These are phyloP conservation scores for Claviceps sp. DNA, from an alignment of 2,329 filamentous ascomycete genomes.

Conservation along the genomic window DNA sequence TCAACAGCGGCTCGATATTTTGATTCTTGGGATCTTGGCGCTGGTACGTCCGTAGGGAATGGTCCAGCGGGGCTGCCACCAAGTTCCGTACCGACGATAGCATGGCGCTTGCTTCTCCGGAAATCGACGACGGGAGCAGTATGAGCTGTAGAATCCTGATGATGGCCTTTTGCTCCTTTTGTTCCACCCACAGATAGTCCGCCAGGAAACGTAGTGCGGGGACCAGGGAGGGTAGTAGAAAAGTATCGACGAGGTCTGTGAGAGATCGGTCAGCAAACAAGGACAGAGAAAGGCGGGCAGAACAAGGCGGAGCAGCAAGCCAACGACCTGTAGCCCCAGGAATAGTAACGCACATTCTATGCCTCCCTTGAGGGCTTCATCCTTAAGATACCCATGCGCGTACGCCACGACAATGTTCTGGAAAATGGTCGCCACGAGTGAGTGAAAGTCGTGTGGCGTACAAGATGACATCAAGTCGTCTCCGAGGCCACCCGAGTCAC, in stretches of 20 bases:
- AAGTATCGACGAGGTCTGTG: slow-evolving; percentile 62
- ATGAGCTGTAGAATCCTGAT: slow-evolving; percentile 62
- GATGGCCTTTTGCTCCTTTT: slow-evolving; percentile 52
- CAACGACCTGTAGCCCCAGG: no score
- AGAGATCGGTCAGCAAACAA: not conserved
- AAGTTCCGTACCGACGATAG: slow-evolving; percentile 58
- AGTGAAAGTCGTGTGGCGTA: slow-evolving; percentile 69
- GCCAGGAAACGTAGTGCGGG: slow-evolving; percentile 60
- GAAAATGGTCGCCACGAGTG: slow-evolving; percentile 64
- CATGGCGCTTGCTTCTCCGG: slow-evolving; percentile 58
- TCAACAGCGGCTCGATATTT: slow-evolving; percentile 55
- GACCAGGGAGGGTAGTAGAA: slow-evolving; percentile 65
- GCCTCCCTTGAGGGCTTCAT: slow-evolving; percentile 60
- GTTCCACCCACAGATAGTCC: slow-evolving; percentile 54
- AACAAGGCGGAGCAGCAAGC: not conserved
- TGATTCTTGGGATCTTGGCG: slow-evolving; percentile 52
- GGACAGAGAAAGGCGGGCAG: not conserved
- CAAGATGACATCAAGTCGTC: slow-evolving; percentile 75
- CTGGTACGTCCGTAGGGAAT: slow-evolving; percentile 52
- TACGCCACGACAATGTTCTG: slow-evolving; percentile 61
- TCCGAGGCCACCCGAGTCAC: slow-evolving; percentile 57
- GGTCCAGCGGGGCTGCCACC: slow-evolving; percentile 54
- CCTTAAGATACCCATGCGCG: slow-evolving; percentile 48
- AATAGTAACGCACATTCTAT: slow-evolving; percentile 50
- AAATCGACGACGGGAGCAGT: slow-evolving; percentile 55